phyloP scores from a whole-genome alignment of 371 early-diverging fungal species.

The Saksenaea vasiformis region DNA sequence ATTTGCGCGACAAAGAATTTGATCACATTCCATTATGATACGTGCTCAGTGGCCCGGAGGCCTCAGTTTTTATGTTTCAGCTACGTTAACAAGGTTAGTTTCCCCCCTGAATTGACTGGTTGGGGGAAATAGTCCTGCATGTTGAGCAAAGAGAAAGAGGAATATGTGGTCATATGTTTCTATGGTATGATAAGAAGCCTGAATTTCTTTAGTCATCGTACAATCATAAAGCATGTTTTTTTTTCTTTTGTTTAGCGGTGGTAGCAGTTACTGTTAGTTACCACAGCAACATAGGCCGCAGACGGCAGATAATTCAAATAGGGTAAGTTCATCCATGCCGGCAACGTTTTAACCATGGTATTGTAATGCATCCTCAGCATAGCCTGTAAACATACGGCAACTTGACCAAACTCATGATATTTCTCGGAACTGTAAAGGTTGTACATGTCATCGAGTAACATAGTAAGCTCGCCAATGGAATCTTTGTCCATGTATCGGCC shows the following conservation, averaged over 20 bases:
- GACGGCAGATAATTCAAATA: neutral
- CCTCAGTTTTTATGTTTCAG: too few species aligned
- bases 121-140: too few species aligned
- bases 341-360: neutral
- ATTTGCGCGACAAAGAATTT: too few species aligned
- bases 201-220: too few species aligned
- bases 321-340: neutral
- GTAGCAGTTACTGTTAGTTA: neutral
- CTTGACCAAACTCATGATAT: neutral
- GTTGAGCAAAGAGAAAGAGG: too few species aligned
- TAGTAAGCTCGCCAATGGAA: neutral
- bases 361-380: neutral
- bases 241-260: neutral
- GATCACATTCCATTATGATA: too few species aligned
- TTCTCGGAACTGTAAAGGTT: neutral
- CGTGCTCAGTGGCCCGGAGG: too few species aligned
- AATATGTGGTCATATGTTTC: too few species aligned
- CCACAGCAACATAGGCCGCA: neutral
- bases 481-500: neutral
- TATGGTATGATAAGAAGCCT: too few species aligned
- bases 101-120: too few species aligned
- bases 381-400: neutral
- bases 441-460: neutral
- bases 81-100: too few species aligned
- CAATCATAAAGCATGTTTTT: too few species aligned